Base-by-base conservation (phyloP, 345 rosid species). In the Hibiscus trionum region DNA sequence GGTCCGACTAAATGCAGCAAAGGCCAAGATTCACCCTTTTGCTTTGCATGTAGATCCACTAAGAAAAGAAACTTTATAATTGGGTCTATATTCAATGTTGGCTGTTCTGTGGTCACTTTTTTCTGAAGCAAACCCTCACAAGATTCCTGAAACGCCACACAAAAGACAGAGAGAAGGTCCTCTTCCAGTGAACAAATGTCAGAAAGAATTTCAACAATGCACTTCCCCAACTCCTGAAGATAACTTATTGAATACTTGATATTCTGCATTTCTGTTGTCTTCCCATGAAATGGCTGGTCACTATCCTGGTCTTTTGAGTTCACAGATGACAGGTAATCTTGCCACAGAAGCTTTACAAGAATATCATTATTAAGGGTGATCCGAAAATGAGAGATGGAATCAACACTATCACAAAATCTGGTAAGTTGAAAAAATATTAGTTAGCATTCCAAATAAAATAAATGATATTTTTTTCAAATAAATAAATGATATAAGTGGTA, bases 261-360 rank as follows among this genome's bases (percentile, higher is more conserved):
- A 75, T 80, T 77, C 69, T 60, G 63, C 27, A 77, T 77, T 67
- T 76, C 91, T 35, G 68, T 72, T 44, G 76, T 61, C 78, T 84
- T 86, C 49, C 70, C 83, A 46, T 61, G 81, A 31, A 67, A 75
- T 75, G 77, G 65, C 44, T 53, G 69, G 79, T 53, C 61, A 50
- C 71, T 75, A 70, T 75, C 70, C 73, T 78, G 81, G 73, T 75
- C 75, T 52, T 70, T 80, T 49, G 67, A 74, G 62, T 77, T 61
- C 33, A 57, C 44, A 73, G 70, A 77, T 69, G 72, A 76, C 50
- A 86, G 67, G 63, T 80, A 91, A 59, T 88, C 95, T 79, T 78
- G 84, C 99, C 99, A 92, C 58, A 92, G 75, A 77, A 90, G 89
- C 80, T 90, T 86, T 53, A 89, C 84, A 44, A 90, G 86, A 73